These are phyloP conservation scores for Monosporascus sp. DNA, from an alignment of 2,329 filamentous ascomycete species.

Conservation along the genomic window DNA sequence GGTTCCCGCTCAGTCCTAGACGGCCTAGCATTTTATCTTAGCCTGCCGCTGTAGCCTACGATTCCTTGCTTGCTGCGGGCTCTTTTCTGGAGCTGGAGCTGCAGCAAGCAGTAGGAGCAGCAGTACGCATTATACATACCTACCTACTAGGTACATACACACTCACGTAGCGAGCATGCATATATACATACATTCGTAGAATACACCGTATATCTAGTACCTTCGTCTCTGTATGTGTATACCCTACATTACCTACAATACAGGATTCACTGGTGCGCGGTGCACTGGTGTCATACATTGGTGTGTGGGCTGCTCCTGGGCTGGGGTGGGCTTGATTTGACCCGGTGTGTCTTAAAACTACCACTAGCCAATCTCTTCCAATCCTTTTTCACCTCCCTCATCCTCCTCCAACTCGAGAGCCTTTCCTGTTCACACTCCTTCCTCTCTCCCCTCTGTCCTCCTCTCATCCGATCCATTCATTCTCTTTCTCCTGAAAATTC, in stretches of 20 bases:
- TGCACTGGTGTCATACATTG: not conserved
- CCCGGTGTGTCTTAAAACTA: conserved; percentile 36
- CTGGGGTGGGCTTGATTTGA: conserved; percentile 1
- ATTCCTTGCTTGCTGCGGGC: too few species aligned
- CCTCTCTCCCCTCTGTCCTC: conserved; percentile 30
- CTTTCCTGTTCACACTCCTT: conserved; percentile 29
- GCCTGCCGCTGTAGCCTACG: too few species aligned
- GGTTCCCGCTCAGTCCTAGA: not conserved
- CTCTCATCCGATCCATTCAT: conserved; percentile 47
- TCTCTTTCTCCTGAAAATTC: conserved; percentile 36
- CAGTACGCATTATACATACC: not conserved
- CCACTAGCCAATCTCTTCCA: conserved; percentile 44
- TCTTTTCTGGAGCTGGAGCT: not conserved
- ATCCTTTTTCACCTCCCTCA: conserved; percentile 49
- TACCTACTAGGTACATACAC: not conserved
- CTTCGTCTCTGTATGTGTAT: not conserved
- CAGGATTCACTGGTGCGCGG: conserved; percentile 1
- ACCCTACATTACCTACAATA: not conserved
- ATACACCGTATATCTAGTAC: not conserved
- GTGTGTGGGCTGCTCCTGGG: conserved; percentile 3
- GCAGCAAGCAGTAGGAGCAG: not conserved
- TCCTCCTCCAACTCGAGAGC: conserved; percentile 48
- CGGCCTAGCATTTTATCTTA: too few species aligned
- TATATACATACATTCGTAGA: not conserved
- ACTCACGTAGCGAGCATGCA: not conserved